Percentiles rank a stretch among this genome's conserved stretches.
phyloP scores from a whole-genome alignment of 805 yeast species.

The Hanseniaspora hatyaiensis region DNA sequence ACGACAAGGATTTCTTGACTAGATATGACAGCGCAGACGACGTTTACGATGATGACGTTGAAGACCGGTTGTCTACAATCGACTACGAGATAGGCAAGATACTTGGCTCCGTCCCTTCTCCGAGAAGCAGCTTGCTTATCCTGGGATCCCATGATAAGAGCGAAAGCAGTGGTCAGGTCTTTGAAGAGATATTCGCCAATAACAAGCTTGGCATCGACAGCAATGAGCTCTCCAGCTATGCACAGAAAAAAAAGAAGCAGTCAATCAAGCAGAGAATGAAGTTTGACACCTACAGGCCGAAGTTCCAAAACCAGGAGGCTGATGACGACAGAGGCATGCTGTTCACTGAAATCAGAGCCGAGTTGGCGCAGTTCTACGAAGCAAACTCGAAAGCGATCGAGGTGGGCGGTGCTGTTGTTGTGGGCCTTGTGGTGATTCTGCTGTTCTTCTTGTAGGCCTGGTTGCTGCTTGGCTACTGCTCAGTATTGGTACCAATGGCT shows the following conservation, averaged over 20 bases:
- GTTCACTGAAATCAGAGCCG: slow-evolving; percentile 1
- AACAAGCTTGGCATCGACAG: slow-evolving; percentile 39
- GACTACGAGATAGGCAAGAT: slow-evolving; percentile 32
- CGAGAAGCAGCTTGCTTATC: slow-evolving; percentile 30
- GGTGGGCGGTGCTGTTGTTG: slow-evolving; percentile 19
- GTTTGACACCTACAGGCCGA: slow-evolving; percentile 29
- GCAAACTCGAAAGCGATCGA: slow-evolving; percentile 21
- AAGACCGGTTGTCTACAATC: background rate
- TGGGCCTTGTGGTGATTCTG: slow-evolving; percentile 19
- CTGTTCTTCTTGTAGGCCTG: background rate
- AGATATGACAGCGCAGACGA: slow-evolving; percentile 23
- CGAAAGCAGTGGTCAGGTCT: slow-evolving; percentile 30
- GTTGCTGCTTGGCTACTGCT: too few relatives aligned
- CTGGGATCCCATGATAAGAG: slow-evolving; percentile 23
- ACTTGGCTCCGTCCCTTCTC: slow-evolving; percentile 62
- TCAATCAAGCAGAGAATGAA: slow-evolving; percentile 3
- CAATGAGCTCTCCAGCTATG: slow-evolving; percentile 32
- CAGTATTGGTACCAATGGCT: too few relatives aligned
- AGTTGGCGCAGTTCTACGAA: slow-evolving; percentile 18
- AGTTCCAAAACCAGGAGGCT: slow-evolving; percentile 15
- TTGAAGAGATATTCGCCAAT: slow-evolving; percentile 45
- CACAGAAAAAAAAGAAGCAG: slow-evolving; percentile 29
- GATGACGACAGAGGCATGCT: slow-evolving; percentile 2
- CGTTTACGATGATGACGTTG: slow-evolving; percentile 20
- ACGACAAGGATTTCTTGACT: slow-evolving; percentile 37